Evolutionary conservation across 116 monocot genomes (phyloP), one percentile per base, ranked within the genome.

Genomic region (Phalaenopsis hybrid): DNA sequence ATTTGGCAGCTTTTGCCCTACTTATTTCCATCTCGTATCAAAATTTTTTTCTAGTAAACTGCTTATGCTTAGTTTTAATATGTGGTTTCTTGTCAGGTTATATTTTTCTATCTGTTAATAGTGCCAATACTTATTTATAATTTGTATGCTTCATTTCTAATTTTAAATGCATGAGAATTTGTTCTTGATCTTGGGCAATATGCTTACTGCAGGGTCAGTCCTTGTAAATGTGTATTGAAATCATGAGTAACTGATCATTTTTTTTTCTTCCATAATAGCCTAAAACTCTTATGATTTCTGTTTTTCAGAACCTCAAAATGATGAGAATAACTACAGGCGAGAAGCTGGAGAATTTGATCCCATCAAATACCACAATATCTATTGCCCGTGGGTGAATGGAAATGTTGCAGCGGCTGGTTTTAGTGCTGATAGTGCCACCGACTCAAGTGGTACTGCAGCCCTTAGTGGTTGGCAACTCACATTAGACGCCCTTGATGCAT

Each of bases 371-470:
- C 84, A 82, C 51, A 76, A 78, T 67, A 73, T 52, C 23, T 93
- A 87, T 78, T 98, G 98, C 52, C 98, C 98, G 46, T 98, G 95
- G 98, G 93, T 98, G 25, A 98, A 98, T 86, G 91, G 86, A 75
- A 90, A 95, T 90, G 98, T 98, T 86, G 89, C 92, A 37, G 90
- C 94, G 68, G 92, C 95, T 82, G 91, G 89, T 82, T 86, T 85
- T 75, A 76, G 75, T 75, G 79, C 75, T 74, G 87, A 89, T n/a
- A 72, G 81, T 88, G 84, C 67, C 70, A 88, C 87, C 13, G 80
- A 74, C 79, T 88, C 91, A 75, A 86, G 78, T 51, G 84, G 81
- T 82, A 79, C 83, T 65, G 79, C 81, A 76, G 86, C 87, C 25
- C 69, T 89, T 63, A 90, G 87, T 90, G 97, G 97, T 61, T 97